These are phyloP conservation scores for Trametes cingulata DNA, from an alignment of 768 basidiomycete genomes.

Conservation along the genomic window DNA sequence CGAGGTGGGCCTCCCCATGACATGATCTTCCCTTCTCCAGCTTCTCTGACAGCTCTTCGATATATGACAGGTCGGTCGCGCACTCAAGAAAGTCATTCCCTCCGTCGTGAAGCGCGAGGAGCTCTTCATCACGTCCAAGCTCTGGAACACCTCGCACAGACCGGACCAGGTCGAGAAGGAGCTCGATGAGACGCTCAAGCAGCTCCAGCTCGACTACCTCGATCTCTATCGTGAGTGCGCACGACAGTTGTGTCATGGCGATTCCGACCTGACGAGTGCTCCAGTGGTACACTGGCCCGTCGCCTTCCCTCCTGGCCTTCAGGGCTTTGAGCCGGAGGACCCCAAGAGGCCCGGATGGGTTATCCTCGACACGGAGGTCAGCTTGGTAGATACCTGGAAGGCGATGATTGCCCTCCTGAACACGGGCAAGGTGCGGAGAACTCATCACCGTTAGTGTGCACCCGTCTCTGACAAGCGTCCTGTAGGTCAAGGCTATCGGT, in stretches of 20 bases:
- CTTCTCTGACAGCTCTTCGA: neutral
- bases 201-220: constrained; percentile 74
- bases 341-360: constrained; percentile 45
- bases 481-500: constrained; percentile 66
- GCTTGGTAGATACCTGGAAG: constrained; percentile 81
- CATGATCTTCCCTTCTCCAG: neutral
- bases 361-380: constrained; percentile 57
- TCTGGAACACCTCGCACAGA: constrained; percentile 78
- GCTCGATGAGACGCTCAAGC: constrained; percentile 72
- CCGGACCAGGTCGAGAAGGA: constrained; percentile 69
- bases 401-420: constrained; percentile 72
- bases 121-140: constrained; percentile 78
- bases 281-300: constrained; percentile 82
- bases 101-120: constrained; percentile 79
- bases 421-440: constrained; percentile 56
- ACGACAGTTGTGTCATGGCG: neutral
- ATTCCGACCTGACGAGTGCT: neutral
- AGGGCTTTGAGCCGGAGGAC: constrained; percentile 55
- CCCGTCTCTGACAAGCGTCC: neutral
- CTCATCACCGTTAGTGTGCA: too few species aligned
- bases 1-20: constrained; percentile 39
- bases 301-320: constrained; percentile 55
- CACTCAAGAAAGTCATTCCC: constrained; percentile 75
- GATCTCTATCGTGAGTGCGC: constrained; percentile 75
- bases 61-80: constrained; percentile 53